These are phyloP conservation scores for Saccharomycopsis crataegensis DNA, from an alignment of 1,139 yeast species.

Conservation along the genomic window DNA sequence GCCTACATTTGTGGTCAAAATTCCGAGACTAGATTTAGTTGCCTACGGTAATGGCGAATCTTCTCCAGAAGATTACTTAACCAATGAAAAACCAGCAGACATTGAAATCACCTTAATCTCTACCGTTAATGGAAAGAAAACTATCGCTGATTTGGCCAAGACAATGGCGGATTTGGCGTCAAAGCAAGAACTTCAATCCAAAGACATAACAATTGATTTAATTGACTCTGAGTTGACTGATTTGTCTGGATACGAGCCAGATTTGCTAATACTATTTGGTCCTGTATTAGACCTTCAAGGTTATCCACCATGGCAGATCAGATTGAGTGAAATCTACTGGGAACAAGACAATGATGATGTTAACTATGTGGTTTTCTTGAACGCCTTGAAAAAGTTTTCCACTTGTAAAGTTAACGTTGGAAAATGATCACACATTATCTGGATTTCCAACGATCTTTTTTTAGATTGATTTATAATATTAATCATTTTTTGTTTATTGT, in stretches of 20 bases:
- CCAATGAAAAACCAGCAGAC: slow-evolving; percentile 31
- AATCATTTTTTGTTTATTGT: neutral
- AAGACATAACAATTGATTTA: slow-evolving; percentile 65
- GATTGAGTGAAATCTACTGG: slow-evolving; percentile 87
- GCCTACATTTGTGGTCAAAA: slow-evolving; percentile 52
- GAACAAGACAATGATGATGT: slow-evolving; percentile 78
- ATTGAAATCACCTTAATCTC: slow-evolving; percentile 64
- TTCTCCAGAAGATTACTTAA: slow-evolving; percentile 23
- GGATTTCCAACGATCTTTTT: neutral
- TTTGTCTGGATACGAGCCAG: slow-evolving; percentile 86
- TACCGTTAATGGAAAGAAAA: slow-evolving; percentile 78
- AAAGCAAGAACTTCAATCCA: slow-evolving; percentile 50
- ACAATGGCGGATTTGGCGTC: slow-evolving; percentile 75
- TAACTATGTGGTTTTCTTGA: slow-evolving; percentile 73
- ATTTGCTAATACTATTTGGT: slow-evolving; percentile 75
- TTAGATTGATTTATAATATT: neutral
- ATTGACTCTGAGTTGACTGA: slow-evolving; percentile 70
- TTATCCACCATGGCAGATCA: slow-evolving; percentile 96
- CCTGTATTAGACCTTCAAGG: slow-evolving; percentile 84
- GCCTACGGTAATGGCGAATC: slow-evolving; percentile 38
- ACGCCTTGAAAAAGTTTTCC: slow-evolving; percentile 76
- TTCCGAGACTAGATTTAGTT: slow-evolving; percentile 54
- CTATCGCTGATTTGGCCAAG: slow-evolving; percentile 80
- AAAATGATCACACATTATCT: slow-evolving; percentile 31
- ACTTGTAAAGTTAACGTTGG: slow-evolving; percentile 85